Evolutionary conservation across 495 filamentous ascomycete genomes (phyloP).

Genomic region (Aspergillus sparsus): DNA sequence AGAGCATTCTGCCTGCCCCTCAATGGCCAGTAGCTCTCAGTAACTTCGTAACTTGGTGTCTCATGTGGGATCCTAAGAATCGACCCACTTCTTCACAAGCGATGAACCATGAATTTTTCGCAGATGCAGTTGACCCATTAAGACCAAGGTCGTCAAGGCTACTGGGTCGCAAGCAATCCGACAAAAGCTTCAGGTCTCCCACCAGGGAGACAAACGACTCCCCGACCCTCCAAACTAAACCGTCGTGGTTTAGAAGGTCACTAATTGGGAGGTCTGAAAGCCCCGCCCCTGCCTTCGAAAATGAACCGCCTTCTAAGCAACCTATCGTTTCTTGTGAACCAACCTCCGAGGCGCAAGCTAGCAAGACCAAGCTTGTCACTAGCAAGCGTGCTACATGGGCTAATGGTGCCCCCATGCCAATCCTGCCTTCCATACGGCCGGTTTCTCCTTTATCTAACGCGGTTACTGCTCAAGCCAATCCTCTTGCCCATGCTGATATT

Average conservation of each 20-base stretch:
- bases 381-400: conserved; percentile 86
- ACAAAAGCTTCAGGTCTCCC: conserved; percentile 59
- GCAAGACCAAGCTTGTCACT: conserved; percentile 61
- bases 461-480: conserved; percentile 82
- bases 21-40: conserved; percentile 89
- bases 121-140: conserved; percentile 91
- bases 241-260: conserved; percentile 95
- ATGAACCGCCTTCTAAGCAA: conserved; percentile 37
- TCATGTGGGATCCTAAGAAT: conserved; percentile 98
- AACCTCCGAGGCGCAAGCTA: conserved; percentile 44
- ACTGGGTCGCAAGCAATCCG: conserved; percentile 84
- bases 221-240: conserved; percentile 72
- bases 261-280: conserved; percentile 71
- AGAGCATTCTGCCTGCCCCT: conserved; percentile 83
- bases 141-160: conserved; percentile 87
- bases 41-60: conserved; percentile 95
- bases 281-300: conserved; percentile 48
- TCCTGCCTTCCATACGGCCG: conserved; percentile 92
- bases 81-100: conserved; percentile 95
- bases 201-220: conserved; percentile 68
- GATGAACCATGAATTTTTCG: conserved; percentile 90
- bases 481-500: conserved; percentile 36
- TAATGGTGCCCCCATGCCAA: conserved; percentile 93
- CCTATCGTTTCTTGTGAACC: conserved; percentile 57
- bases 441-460: conserved; percentile 91